phyloP scores from a whole-genome alignment of 2,329 filamentous ascomycete species.

The Aspergillus chevalieri region DNA sequence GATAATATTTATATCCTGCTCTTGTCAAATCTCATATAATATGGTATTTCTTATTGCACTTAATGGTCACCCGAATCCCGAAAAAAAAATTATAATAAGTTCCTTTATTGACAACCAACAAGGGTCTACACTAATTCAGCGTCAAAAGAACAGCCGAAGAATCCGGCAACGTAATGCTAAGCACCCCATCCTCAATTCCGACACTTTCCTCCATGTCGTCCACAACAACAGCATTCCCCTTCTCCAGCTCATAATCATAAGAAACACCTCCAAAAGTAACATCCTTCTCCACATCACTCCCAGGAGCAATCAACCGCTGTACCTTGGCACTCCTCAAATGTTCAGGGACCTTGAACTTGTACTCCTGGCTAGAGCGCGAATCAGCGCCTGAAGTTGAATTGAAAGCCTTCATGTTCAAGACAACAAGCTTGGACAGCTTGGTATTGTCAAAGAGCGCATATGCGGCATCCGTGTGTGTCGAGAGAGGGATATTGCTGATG shows the following conservation, averaged over 20 bases:
- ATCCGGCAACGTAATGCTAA: neutral
- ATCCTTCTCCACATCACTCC: conserved; percentile 4
- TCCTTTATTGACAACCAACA: too few relatives aligned
- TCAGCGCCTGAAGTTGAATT: conserved; percentile 2
- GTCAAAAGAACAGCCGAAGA: neutral
- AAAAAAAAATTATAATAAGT: too few relatives aligned
- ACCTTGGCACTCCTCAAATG: neutral
- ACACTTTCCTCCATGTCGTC: neutral
- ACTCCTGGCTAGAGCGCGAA: conserved; percentile 2
- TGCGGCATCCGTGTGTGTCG: conserved; percentile 1
- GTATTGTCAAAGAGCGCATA: conserved; percentile 4
- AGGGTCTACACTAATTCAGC: neutral
- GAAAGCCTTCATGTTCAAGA: conserved; percentile 2
- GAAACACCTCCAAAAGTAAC: conserved; percentile 10
- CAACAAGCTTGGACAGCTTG: conserved; percentile 2
- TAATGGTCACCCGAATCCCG: too few relatives aligned
- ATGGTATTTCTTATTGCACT: too few relatives aligned
- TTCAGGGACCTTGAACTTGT: conserved; percentile 3
- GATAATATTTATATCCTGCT: too few relatives aligned
- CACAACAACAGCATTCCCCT: conserved; percentile 6
- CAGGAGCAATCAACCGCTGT: conserved; percentile 2
- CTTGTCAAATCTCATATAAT: too few relatives aligned
- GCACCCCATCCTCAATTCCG: neutral
- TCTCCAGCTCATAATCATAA: conserved; percentile 13
- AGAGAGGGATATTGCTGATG: conserved; percentile 7